Base-by-base conservation (phyloP, 2,329 filamentous ascomycete species). In the Pseudocercospora cruenta region DNA sequence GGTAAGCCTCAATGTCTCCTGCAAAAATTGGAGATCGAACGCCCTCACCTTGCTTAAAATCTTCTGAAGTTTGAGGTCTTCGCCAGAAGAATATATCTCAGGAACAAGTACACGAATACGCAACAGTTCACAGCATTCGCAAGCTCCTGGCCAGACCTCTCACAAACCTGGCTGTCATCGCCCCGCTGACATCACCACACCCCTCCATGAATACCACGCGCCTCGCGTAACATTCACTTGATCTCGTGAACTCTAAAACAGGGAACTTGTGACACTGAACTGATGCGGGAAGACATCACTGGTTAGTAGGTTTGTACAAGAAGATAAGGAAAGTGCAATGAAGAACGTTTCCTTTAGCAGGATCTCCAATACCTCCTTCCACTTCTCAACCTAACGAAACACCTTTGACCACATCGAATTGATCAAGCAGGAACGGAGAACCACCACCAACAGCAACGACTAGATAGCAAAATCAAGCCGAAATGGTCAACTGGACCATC, bases 401-500 rank as follows among this genome's bases (percentile, higher is more conserved):
- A n/a, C n/a, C n/a, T n/a, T n/a, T n/a, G n/a, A n/a, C n/a, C 24
- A 12, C 51, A 22, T 28, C 51, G 9, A 55, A 28, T 19, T 31
- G 51, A 26, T n/a, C 22, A 28, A 14, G 7, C 51, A 31, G 10
- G 10, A 55, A 28, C n/a, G n/a, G n/a, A n/a, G n/a, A n/a, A n/a
- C n/a, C n/a, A n/a, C n/a, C n/a, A n/a, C n/a, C n/a, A n/a, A n/a
- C n/a, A n/a, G n/a, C n/a, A n/a, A n/a, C n/a, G n/a, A n/a, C n/a
- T n/a, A n/a, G n/a, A n/a, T n/a, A 39, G 21, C 16, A 31, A 16
- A 54, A 43, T 14, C 3, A 43, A 60, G 58, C 31, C 45, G 36
- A 22, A 39, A 58, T 58, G 54, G 31, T 39, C 26, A 58, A 58
- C 31, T 58, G 31, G 31, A 72, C 75, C 49, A 61, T 72, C 62